Percentiles rank a stretch among this genome's conserved stretches.
These are phyloP conservation scores for Strobilomyces echinocephalus DNA, from an alignment of 768 basidiomycete genomes.

Conservation along the genomic window DNA sequence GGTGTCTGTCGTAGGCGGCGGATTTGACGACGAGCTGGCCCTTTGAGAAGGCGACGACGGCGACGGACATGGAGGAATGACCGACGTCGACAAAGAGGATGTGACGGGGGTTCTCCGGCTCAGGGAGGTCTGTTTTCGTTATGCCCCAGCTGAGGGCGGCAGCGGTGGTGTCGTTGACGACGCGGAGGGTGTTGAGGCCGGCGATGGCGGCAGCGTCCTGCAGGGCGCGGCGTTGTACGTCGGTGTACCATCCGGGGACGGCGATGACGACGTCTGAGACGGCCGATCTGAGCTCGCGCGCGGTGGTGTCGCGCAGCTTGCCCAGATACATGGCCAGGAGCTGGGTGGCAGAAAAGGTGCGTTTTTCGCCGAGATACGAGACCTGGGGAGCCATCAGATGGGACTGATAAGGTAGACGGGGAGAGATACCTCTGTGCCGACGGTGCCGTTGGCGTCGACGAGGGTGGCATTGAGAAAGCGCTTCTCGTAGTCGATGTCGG, in stretches of 20 bases:
- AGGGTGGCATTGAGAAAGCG: conserved; percentile 87
- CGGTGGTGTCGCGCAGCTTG: conserved; percentile 84
- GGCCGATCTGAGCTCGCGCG: conserved; percentile 76
- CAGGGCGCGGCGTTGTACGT: conserved; percentile 84
- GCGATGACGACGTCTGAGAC: conserved; percentile 94
- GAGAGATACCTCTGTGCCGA: conserved; percentile 72
- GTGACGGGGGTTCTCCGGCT: conserved; percentile 72
- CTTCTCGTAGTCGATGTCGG: conserved; percentile 82
- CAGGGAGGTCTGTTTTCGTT: conserved; percentile 95
- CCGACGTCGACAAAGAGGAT: conserved; percentile 95
- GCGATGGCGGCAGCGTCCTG: conserved; percentile 88
- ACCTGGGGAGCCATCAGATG: conserved; percentile 49
- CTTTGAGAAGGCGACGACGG: conserved; percentile 91
- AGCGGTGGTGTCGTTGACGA: conserved; percentile 97
- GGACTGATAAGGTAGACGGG: conserved; percentile 1
- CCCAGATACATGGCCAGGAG: conserved; percentile 87
- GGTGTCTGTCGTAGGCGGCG: conserved; percentile 87
- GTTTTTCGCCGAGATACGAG: conserved; percentile 77
- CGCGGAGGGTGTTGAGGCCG: conserved; percentile 83
- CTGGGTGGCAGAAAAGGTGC: conserved; percentile 82
- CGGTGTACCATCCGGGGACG: conserved; percentile 96
- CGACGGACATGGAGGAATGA: conserved; percentile 83
- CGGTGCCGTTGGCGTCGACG: conserved; percentile 76
- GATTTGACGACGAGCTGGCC: conserved; percentile 84
- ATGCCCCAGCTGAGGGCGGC: conserved; percentile 97